Evolutionary conservation across 768 basidiomycete species (phyloP).

Genomic region (Clavaria fumosa): DNA sequence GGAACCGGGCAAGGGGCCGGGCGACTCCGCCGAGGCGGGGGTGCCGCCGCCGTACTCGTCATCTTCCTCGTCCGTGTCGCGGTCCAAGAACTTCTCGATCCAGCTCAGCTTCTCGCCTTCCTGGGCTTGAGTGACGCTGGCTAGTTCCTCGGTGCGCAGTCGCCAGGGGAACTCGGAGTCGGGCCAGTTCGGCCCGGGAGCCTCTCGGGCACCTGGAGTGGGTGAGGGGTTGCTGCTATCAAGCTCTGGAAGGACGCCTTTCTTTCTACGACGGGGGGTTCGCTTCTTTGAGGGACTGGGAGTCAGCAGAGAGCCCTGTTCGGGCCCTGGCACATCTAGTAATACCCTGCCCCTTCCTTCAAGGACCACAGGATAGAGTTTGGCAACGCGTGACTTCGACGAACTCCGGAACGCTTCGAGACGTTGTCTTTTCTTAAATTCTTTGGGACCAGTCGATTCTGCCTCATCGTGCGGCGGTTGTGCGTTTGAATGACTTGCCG

Average conservation of each 20-base stretch:
- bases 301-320: conserved; percentile 21
- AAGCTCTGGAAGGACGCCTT: conserved; percentile 15
- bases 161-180: conserved; percentile 72
- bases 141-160: conserved; percentile 38
- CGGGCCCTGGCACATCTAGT: conserved; percentile 40
- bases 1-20: conserved; percentile 19
- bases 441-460: conserved; percentile 45
- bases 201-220: conserved; percentile 21
- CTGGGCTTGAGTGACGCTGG: conserved; percentile 34
- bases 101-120: conserved; percentile 44
- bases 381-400: conserved; percentile 20
- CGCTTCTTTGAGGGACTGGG: conserved; percentile 26
- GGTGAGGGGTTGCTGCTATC: conserved; percentile 20
- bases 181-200: conserved; percentile 53
- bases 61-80: conserved; percentile 52
- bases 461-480: too few relatives aligned
- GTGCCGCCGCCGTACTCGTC: conserved; percentile 20
- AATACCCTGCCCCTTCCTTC: conserved; percentile 59
- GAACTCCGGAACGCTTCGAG: conserved; percentile 50
- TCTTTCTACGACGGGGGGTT: conserved; percentile 33
- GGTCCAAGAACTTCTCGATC: conserved; percentile 59
- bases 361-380: conserved; percentile 46
- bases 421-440: conserved; percentile 50
- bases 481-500: conserved; percentile 28
- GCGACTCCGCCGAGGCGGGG: too few relatives aligned